Percentiles rank a stretch among this genome's conserved stretches.
phyloP scores from a whole-genome alignment of 441 rosid species.

The Flueggea neowawraea region DNA sequence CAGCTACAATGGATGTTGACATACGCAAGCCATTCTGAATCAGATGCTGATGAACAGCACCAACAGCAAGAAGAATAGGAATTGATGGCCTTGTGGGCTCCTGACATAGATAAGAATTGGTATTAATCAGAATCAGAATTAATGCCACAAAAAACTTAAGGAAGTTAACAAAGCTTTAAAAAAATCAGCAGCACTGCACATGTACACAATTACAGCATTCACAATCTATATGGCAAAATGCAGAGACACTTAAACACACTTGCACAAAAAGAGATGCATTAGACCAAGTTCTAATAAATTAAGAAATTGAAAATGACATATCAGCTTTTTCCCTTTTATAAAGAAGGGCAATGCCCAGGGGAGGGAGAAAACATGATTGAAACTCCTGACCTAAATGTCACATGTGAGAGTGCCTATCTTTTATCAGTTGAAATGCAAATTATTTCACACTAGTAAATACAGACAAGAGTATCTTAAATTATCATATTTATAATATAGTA shows the following conservation, averaged over 20 bases:
- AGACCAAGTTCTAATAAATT: too few species aligned
- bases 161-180: slow-evolving; percentile 1
- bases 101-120: slow-evolving; percentile 31
- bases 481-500: not conserved
- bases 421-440: not conserved
- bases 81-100: slow-evolving; percentile 91
- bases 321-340: too few species aligned
- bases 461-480: not conserved
- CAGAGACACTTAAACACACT: not conserved
- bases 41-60: slow-evolving; percentile 99
- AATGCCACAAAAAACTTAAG: not conserved
- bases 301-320: too few species aligned
- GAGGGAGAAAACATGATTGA: too few species aligned
- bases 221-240: not conserved
- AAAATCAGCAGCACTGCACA: not conserved
- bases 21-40: slow-evolving; percentile 94
- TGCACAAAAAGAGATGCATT: not conserved
- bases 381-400: too few species aligned
- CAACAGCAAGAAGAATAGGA: slow-evolving; percentile 97
- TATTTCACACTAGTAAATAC: not conserved
- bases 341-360: too few species aligned
- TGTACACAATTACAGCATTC: not conserved
- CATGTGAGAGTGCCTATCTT: too few species aligned
- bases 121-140: slow-evolving; percentile 5
- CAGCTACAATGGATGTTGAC: slow-evolving; percentile 95